phyloP scores from a whole-genome alignment of 2,329 filamentous ascomycete species.

The Periconia sp. region DNA sequence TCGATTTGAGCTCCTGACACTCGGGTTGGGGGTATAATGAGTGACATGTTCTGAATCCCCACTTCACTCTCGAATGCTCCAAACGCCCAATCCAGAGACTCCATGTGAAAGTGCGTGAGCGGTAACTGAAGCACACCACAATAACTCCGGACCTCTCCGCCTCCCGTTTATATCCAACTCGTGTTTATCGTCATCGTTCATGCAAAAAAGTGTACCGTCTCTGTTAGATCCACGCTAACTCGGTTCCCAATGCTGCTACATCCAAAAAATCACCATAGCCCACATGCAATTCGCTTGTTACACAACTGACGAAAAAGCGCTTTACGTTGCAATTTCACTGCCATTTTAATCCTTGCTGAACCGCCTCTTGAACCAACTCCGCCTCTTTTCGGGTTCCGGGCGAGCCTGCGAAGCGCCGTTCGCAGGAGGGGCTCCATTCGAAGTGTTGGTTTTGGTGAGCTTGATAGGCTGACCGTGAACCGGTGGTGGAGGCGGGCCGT shows the following conservation, averaged over 20 bases:
- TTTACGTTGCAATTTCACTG: not conserved
- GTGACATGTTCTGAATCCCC: constrained; percentile 4
- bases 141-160: not conserved
- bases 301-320: no score
- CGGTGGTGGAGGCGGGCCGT: constrained; percentile 6
- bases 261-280: not conserved
- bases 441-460: constrained; percentile 13
- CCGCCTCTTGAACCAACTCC: constrained; percentile 83
- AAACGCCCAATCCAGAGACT: not conserved
- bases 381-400: constrained; percentile 62
- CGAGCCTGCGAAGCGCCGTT: constrained; percentile 19
- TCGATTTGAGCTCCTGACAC: no score
- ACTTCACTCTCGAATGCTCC: not conserved
- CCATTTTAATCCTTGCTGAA: constrained; percentile 67
- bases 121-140: not conserved
- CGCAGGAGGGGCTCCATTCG: constrained; percentile 12
- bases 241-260: not conserved
- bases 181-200: not conserved
- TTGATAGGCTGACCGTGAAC: constrained; percentile 10
- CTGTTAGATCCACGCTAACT: no score
- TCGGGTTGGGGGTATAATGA: constrained; percentile 10
- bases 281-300: not conserved
- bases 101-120: not conserved
- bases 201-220: not conserved
- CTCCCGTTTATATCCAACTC: not conserved